phyloP scores from a whole-genome alignment of 148 eudicot species.

The Arctostaphylos glauca region DNA sequence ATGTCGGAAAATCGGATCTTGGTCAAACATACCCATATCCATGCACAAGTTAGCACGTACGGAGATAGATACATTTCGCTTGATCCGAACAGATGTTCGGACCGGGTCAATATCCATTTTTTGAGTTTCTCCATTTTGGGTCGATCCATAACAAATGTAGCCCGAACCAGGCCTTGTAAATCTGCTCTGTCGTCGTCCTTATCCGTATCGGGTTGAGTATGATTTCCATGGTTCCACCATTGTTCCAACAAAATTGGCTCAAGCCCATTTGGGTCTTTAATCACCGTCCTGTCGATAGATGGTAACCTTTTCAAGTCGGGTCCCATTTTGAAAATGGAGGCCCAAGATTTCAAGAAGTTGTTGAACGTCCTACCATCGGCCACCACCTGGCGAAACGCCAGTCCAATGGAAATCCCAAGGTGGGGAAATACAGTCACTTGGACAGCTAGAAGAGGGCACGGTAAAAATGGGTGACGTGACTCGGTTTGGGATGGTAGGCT shows the following conservation, averaged over 20 bases:
- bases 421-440: constrained; percentile 52
- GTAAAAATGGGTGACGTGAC: not conserved
- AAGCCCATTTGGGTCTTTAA: constrained; percentile 32
- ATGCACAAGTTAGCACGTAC: constrained; percentile 47
- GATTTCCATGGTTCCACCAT: constrained; percentile 3
- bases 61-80: constrained; percentile 32
- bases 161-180: constrained; percentile 22
- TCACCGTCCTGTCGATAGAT: constrained; percentile 37
- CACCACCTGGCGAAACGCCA: constrained; percentile 34
- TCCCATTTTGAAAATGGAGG: constrained; percentile 25
- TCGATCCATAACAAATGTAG: constrained; percentile 45
- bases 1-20: constrained; percentile 8
- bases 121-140: constrained; percentile 32
- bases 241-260: constrained; percentile 24
- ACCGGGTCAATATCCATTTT: constrained; percentile 27
- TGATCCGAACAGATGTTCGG: constrained; percentile 20
- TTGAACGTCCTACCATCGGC: constrained; percentile 49
- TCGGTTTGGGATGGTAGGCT: too few relatives aligned
- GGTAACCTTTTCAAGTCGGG: not conserved
- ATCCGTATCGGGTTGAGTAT: not conserved
- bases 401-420: constrained; percentile 44
- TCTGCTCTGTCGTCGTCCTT: not conserved
- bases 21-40: constrained; percentile 39
- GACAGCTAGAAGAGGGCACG: constrained; percentile 31
- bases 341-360: constrained; percentile 49